Evolutionary conservation across 345 rosid species (phyloP).

Genomic region (Brassica carinata): DNA sequence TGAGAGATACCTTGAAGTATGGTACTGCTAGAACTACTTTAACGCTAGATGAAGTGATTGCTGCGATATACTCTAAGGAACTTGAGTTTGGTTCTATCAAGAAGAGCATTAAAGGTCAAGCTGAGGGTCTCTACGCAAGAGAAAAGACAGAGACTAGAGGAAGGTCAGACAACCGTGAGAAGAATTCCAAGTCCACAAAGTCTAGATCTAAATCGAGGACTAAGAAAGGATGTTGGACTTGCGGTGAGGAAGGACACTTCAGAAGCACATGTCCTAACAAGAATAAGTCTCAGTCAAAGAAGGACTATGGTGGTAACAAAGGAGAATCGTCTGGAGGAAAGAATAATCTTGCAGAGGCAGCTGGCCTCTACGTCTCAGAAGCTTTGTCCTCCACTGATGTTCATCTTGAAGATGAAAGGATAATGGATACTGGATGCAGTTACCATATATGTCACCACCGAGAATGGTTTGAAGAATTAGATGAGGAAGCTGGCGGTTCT

Average conservation of each 20-base stretch:
- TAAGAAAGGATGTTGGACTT: not conserved
- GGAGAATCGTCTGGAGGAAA: not conserved
- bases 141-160: not conserved
- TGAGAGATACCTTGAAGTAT: not conserved
- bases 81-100: not conserved
- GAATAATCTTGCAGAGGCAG: too few species aligned
- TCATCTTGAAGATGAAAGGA: not conserved
- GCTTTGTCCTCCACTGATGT: not conserved
- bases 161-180: not conserved
- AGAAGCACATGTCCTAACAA: not conserved
- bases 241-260: not conserved
- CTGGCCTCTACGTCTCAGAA: too few species aligned
- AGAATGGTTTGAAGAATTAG: not conserved
- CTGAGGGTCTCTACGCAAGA: not conserved
- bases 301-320: not conserved
- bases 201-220: not conserved
- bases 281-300: not conserved
- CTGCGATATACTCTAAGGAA: not conserved
- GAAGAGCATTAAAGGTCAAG: not conserved
- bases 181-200: fast-evolving
- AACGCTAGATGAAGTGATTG: not conserved
- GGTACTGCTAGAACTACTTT: not conserved
- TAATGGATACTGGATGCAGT: not conserved
- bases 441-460: not conserved
- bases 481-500: not conserved